Conservation (phyloP, 768 basidiomycete genomes). For the Lentinula edodes region DNA sequence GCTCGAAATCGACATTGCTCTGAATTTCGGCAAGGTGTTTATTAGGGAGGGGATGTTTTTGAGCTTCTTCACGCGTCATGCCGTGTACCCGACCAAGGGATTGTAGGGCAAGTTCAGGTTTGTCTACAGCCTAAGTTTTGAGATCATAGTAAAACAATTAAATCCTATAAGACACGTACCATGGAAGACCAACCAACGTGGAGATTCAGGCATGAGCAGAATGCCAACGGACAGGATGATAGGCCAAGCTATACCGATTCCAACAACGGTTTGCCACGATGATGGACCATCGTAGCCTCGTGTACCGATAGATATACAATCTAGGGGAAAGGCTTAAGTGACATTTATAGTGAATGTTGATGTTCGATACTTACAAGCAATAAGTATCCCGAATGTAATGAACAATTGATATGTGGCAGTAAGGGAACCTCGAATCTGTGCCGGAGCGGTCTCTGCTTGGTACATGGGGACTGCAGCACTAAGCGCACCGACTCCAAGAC, state of each 20-base stretch:
- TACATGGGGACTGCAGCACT: constrained; percentile 69
- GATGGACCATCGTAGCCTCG: constrained; percentile 38
- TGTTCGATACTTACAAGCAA: constrained; percentile 41
- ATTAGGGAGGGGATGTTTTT: constrained; percentile 34
- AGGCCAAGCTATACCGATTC: constrained; percentile 59
- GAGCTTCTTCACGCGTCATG: constrained; percentile 32
- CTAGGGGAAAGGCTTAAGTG: constrained; percentile 20
- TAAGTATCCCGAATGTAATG: constrained; percentile 66
- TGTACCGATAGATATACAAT: constrained; percentile 68
- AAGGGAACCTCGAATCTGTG: constrained; percentile 64
- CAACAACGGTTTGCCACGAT: constrained; percentile 61
- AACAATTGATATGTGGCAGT: constrained; percentile 60
- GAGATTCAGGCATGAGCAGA: constrained; percentile 65
- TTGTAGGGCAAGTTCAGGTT: constrained; percentile 38
- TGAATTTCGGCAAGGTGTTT: constrained; percentile 53
- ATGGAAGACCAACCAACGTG: constrained; percentile 27
- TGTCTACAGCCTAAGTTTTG: background rate
- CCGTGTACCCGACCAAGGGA: constrained; percentile 47
- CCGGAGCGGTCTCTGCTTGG: constrained; percentile 69
- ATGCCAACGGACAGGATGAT: constrained; percentile 58
- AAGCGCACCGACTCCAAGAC: constrained; percentile 64
- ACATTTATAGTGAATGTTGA: background rate
- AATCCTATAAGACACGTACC: background rate
- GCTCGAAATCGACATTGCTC: constrained; percentile 45
- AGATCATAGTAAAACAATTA: background rate